These are phyloP conservation scores for Anisodus acutangulus DNA, from an alignment of 257 asterid species.

Conservation along the genomic window DNA sequence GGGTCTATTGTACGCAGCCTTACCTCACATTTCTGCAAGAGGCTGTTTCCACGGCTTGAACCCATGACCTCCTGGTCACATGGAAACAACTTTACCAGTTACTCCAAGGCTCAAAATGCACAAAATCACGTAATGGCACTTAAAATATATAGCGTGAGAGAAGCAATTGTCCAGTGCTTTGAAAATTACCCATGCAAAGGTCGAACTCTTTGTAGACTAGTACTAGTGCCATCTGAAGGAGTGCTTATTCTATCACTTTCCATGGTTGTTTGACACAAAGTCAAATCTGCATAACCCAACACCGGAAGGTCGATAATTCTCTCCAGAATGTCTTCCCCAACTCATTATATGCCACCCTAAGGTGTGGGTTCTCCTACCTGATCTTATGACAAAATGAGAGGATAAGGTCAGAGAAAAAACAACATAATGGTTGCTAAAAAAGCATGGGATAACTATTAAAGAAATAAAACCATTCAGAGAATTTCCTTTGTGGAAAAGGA, in stretches of 20 bases:
- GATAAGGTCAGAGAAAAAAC: conserved; percentile 37
- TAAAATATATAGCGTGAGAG: conserved; percentile 21
- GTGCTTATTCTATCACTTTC: conserved; percentile 67
- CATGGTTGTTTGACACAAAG: conserved; percentile 56
- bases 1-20: too few species aligned
- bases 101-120: not conserved
- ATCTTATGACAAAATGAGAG: conserved; percentile 40
- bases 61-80: too few species aligned
- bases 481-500: conserved; percentile 37
- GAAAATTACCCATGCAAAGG: conserved; percentile 69
- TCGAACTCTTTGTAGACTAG: conserved; percentile 57
- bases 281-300: conserved; percentile 54
- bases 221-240: conserved; percentile 56
- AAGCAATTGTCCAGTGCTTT: conserved; percentile 23
- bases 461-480: conserved; percentile 29
- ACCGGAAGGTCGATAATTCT: conserved; percentile 47
- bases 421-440: not conserved
- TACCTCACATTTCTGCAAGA: too few species aligned
- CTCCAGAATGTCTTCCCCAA: conserved; percentile 62
- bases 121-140: conserved; percentile 3
- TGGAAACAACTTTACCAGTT: too few species aligned
- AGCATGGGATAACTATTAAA: conserved; percentile 27
- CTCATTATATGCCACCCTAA: conserved; percentile 65
- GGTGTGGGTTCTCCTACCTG: conserved; percentile 46
- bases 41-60: too few species aligned